Base-by-base conservation (phyloP, 2,329 filamentous ascomycete species). In the Verticillium albo-atrum region DNA sequence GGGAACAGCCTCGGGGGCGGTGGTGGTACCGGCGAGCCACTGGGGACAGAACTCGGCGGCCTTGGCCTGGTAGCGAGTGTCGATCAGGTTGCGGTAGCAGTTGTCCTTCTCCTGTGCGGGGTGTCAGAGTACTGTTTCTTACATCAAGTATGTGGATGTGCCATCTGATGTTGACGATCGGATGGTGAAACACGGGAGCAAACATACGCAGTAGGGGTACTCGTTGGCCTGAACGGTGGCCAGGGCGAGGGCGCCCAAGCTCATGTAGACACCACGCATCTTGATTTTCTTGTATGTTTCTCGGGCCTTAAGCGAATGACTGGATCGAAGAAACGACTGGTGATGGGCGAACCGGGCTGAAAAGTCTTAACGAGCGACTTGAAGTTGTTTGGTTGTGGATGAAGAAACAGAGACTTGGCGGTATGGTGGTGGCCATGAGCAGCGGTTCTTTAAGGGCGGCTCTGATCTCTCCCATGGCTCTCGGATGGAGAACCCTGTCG, bases 41-140 rank as follows among this genome's bases (percentile, higher is more conserved):
- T 64, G 62, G 25, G 68, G 57, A 64, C 74, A 76, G 64, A 72
- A 74, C 3, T 30, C 53, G 34, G 64, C 63, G 42, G 68, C 68
- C 52, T 66, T 57, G n/a, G 60, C 65, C 52, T 63, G 63, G 64
- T 71, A 71, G 58, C 71, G 70, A 2, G 61, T 20, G 60, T 75
- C 68, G 61, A 69, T 65, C 56, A 74, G 56, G 63, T 74, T 71
- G 64, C 68, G 66, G 64, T 72, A 74, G 68, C 72, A 74, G 69
- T 72, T 71, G 61, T 71, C 66, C 27, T 57, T 47, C 58, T 72
- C 61, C 62, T 63, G 28, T 56, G 34, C 10, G 2, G 14, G 15
- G 27, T 28, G 52, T 55, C 30, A 55, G 55, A 52, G 55, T 50
- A 12, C 34, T 37, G 20, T 17, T 54, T 35, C n/a, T 17, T 35